Percentiles rank a stretch among this genome's conserved stretches.
phyloP scores from a whole-genome alignment of 768 basidiomycete species.

The Tricholoma terreum region DNA sequence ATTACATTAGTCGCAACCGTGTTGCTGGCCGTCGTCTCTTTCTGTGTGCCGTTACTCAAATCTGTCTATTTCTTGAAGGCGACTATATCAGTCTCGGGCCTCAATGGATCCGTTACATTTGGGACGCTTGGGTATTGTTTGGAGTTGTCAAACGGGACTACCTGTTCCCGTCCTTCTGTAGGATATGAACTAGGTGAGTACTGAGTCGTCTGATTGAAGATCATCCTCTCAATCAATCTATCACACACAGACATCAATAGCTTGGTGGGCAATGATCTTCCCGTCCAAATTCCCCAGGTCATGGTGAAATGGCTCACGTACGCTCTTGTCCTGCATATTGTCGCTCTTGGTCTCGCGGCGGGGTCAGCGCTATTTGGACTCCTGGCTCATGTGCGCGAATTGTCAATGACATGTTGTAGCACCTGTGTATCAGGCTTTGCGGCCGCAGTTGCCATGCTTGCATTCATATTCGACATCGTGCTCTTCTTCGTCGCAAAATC shows the following conservation, averaged over 20 bases:
- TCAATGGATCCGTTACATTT: slow-evolving; percentile 69
- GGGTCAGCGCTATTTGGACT: slow-evolving; percentile 78
- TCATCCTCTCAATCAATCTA: slow-evolving; percentile 9
- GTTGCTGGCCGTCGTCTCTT: slow-evolving; percentile 82
- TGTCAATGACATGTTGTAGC: slow-evolving; percentile 82
- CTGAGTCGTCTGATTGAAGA: slow-evolving; percentile 1
- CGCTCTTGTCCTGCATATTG: slow-evolving; percentile 86
- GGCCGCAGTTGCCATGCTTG: slow-evolving; percentile 72
- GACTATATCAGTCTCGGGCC: slow-evolving; percentile 42
- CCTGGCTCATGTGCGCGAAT: slow-evolving; percentile 83
- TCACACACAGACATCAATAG: slow-evolving; percentile 66
- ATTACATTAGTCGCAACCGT: slow-evolving; percentile 76
- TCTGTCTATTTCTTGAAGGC: slow-evolving; percentile 88
- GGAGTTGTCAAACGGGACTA: slow-evolving; percentile 49
- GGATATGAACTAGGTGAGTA: slow-evolving; percentile 85
- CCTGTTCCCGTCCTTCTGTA: slow-evolving; percentile 76
- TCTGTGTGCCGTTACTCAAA: slow-evolving; percentile 89
- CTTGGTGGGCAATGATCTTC: slow-evolving; percentile 65
- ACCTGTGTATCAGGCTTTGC: slow-evolving; percentile 80
- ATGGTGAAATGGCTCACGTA: slow-evolving; percentile 96
- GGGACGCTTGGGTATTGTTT: slow-evolving; percentile 91
- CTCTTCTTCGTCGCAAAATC: slow-evolving; percentile 88
- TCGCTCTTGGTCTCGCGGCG: slow-evolving; percentile 74
- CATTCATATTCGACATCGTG: slow-evolving; percentile 91
- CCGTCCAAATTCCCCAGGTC: slow-evolving; percentile 74